Evolutionary conservation across 495 filamentous ascomycete species (phyloP).

Genomic region (Talaromyces wortmannii): DNA sequence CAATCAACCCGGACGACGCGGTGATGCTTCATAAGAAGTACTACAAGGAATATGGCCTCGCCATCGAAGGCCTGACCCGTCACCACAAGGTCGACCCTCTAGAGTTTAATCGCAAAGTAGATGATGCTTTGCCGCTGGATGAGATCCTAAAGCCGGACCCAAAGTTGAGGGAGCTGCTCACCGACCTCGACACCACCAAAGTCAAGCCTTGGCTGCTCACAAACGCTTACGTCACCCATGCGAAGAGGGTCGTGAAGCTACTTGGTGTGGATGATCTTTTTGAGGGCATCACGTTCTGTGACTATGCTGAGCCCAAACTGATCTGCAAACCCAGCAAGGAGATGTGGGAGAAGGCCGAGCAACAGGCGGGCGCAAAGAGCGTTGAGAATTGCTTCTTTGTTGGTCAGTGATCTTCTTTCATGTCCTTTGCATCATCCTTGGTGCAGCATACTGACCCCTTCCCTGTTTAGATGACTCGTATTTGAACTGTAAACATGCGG

Average conservation of each 20-base stretch:
- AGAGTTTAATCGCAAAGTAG: conserved; percentile 89
- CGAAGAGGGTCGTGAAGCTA: conserved; percentile 69
- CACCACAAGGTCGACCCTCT: conserved; percentile 95
- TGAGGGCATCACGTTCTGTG: conserved; percentile 88
- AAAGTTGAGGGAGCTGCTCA: conserved; percentile 65
- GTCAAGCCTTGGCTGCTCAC: conserved; percentile 92
- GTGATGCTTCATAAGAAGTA: conserved; percentile 79
- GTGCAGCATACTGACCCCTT: not conserved
- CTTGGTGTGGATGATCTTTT: conserved; percentile 82
- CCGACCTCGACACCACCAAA: conserved; percentile 70
- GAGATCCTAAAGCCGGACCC: conserved; percentile 70
- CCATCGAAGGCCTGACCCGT: conserved; percentile 89
- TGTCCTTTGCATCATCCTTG: not conserved
- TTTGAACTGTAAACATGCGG: conserved; percentile 63
- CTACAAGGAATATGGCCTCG: conserved; percentile 91
- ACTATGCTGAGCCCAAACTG: conserved; percentile 63
- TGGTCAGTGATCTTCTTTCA: conserved; percentile 43
- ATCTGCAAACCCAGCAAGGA: conserved; percentile 77
- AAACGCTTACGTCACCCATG: conserved; percentile 92
- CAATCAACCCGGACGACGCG: conserved; percentile 66
- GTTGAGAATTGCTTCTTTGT: conserved; percentile 75
- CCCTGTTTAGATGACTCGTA: conserved; percentile 65
- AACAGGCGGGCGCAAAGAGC: conserved; percentile 52
- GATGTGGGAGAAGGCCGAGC: conserved; percentile 78
- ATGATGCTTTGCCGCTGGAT: conserved; percentile 90